Conservation (phyloP, 768 basidiomycete genomes). For the Mycena metata region DNA sequence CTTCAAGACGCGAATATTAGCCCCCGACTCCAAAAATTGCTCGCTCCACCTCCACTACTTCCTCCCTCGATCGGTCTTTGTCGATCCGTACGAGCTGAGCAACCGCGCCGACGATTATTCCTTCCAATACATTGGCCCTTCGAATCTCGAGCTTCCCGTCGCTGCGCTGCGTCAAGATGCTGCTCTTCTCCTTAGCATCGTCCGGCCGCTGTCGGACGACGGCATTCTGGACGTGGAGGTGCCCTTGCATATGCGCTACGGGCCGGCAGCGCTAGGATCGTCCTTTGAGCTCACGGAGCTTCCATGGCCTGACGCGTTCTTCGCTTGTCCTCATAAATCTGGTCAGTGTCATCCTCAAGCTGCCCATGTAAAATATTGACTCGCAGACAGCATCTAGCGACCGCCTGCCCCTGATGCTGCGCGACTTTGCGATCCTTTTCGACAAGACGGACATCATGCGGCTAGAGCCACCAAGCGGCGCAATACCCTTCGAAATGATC, state of each 20-base stretch:
- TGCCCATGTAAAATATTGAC: not conserved
- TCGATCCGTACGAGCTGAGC: conserved; percentile 63
- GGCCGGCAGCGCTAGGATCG: conserved; percentile 41
- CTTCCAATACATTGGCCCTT: conserved; percentile 56
- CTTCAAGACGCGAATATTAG: conserved; percentile 47
- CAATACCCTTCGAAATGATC: conserved; percentile 39
- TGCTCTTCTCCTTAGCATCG: conserved; percentile 44
- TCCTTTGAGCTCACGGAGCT: conserved; percentile 48
- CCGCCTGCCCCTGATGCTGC: conserved; percentile 19
- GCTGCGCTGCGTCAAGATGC: conserved; percentile 39
- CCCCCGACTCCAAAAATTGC: conserved; percentile 45
- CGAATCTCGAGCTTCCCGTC: conserved; percentile 64
- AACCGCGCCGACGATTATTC: conserved; percentile 53
- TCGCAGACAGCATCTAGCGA: not conserved
- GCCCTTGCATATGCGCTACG: conserved; percentile 64
- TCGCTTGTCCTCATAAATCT: conserved; percentile 51
- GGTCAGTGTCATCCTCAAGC: conserved; percentile 27
- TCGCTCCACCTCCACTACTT: conserved; percentile 54
- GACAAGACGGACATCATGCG: not conserved
- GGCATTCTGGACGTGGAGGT: conserved; percentile 50
- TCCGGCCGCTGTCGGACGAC: conserved; percentile 19
- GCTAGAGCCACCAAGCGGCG: conserved; percentile 10
- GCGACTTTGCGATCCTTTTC: conserved; percentile 40
- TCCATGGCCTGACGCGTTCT: conserved; percentile 55
- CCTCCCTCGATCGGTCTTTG: conserved; percentile 59